Evolutionary conservation across 208 protist genomes (phyloP).

Genomic region (Leishmania guyanensis): DNA sequence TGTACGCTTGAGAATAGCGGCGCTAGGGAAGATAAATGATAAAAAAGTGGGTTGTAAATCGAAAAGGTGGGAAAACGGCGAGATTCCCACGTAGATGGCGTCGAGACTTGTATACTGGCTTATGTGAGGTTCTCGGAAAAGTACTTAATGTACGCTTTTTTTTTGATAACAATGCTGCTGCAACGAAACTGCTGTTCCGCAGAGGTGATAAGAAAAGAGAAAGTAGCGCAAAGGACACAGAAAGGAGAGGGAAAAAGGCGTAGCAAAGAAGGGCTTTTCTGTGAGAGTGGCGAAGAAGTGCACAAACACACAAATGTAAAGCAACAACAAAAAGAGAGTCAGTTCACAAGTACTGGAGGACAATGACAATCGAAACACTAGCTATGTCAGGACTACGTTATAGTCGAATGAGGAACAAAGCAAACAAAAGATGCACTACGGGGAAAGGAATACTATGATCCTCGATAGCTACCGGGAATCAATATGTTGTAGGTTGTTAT

Average conservation of each 20-base stretch:
- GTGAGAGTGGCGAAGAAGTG: neutral
- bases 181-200: neutral
- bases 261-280: neutral
- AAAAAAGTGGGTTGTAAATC: constrained; percentile 12
- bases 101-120: neutral
- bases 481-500: neutral
- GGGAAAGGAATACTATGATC: constrained; percentile 8
- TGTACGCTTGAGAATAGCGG: neutral
- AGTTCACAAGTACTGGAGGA: neutral
- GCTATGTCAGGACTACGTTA: constrained; percentile 2
- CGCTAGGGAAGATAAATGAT: neutral
- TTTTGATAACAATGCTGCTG: neutral
- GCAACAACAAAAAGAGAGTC: constrained; percentile 12
- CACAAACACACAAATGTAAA: neutral
- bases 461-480: neutral
- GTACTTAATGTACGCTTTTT: neutral
- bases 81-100: neutral
- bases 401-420: constrained; percentile 10
- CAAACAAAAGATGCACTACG: constrained; percentile 3
- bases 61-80: neutral
- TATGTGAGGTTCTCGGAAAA: neutral
- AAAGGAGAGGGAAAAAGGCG: constrained; percentile 23
- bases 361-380: neutral
- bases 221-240: constrained; percentile 3
- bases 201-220: neutral